A percentile compares a stretch with the other conserved stretches of the same genome.
Evolutionary conservation across 192 early-diverging fungal genomes (phyloP).

Genomic region (Rhizophlyctis rosea): DNA sequence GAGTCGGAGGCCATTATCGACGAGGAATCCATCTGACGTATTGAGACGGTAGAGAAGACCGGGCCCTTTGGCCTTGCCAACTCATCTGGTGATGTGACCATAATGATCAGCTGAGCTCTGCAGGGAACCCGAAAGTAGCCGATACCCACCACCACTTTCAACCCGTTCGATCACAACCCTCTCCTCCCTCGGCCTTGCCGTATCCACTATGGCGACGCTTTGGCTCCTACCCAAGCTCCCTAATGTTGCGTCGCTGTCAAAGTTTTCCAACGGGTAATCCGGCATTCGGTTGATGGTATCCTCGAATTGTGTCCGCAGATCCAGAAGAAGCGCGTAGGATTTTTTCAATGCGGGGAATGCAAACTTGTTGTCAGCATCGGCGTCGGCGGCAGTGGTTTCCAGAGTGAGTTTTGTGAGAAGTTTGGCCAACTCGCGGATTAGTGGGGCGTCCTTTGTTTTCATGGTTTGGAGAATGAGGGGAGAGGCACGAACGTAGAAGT

Average conservation of each 20-base stretch:
- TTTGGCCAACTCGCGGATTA: conserved; percentile 17
- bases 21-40: too few species aligned
- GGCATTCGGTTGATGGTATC: not conserved
- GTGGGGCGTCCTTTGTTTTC: conserved; percentile 19
- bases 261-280: not conserved
- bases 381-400: conserved; percentile 20
- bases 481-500: conserved; percentile 20
- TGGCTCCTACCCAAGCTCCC: not conserved
- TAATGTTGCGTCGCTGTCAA: not conserved
- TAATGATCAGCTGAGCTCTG: too few species aligned
- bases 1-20: too few species aligned
- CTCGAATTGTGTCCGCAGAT: conserved; percentile 14
- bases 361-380: conserved; percentile 15
- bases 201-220: too few species aligned
- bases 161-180: conserved; percentile 7
- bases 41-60: too few species aligned
- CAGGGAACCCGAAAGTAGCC: not conserved
- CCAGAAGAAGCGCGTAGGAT: conserved; percentile 21
- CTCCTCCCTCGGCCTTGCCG: too few species aligned
- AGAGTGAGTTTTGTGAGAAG: conserved; percentile 18
- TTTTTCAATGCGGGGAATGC: conserved; percentile 21
- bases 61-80: too few species aligned
- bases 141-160: conserved; percentile 2
- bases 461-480: conserved; percentile 20
- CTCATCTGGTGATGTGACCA: too few species aligned